Evolutionary conservation across 495 filamentous ascomycete species (phyloP).

Genomic region (Thermothielavioides terrestris): DNA sequence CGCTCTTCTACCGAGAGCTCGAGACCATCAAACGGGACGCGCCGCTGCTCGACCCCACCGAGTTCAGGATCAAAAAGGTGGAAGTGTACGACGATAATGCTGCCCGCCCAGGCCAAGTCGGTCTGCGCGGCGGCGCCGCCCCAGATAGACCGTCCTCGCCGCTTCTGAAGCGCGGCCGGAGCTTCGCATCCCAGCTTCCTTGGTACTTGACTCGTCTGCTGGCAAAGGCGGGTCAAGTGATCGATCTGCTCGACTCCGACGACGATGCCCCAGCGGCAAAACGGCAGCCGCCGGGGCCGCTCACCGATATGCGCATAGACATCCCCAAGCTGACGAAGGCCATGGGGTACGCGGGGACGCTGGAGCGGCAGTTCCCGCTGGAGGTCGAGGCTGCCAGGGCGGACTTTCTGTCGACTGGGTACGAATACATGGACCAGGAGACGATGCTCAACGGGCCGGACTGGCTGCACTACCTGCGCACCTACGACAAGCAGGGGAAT

Average conservation of each 20-base stretch:
- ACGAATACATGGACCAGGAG: not conserved
- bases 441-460: not conserved
- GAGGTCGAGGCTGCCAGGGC: not conserved
- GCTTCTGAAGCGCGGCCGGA: not conserved
- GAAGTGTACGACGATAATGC: not conserved
- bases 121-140: not conserved
- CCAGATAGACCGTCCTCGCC: not conserved
- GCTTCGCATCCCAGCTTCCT: not conserved
- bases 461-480: not conserved
- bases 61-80: not conserved
- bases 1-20: constrained; percentile 4
- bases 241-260: not conserved
- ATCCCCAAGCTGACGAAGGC: not conserved
- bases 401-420: not conserved
- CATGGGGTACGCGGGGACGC: not conserved
- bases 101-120: not conserved
- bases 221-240: not conserved
- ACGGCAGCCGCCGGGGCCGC: not conserved
- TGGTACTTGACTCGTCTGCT: not conserved
- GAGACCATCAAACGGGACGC: not conserved
- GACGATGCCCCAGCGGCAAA: not conserved
- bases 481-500: not conserved
- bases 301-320: not conserved
- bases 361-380: not conserved
- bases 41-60: constrained; percentile 2